Evolutionary conservation across 108 stramenopile species (phyloP).

Genomic region (Cyclotella kingstonii): DNA sequence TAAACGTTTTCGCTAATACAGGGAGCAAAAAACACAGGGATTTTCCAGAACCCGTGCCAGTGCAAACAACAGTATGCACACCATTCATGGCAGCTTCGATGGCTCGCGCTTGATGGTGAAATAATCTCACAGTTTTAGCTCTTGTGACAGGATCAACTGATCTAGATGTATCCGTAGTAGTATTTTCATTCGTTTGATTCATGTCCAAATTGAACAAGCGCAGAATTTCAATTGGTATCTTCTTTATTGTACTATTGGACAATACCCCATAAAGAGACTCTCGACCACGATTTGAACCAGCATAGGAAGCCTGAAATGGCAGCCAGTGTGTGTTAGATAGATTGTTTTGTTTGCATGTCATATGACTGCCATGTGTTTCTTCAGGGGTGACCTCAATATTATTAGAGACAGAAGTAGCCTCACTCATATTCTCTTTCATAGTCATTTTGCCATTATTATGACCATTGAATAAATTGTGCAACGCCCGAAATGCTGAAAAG

Average conservation of each 20-base stretch:
- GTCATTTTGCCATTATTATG: neutral
- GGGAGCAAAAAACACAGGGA: slow-evolving; percentile 82
- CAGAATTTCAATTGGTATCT: slow-evolving; percentile 21
- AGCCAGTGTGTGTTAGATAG: slow-evolving; percentile 25
- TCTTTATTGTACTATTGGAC: slow-evolving; percentile 20
- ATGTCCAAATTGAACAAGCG: slow-evolving; percentile 20
- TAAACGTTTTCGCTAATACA: slow-evolving; percentile 64
- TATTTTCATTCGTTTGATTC: neutral
- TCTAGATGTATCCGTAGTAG: neutral
- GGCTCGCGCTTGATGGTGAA: slow-evolving; percentile 81
- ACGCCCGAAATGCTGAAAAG: slow-evolving; percentile 19
- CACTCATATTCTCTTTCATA: neutral
- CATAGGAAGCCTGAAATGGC: slow-evolving; percentile 59
- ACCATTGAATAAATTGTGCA: slow-evolving; percentile 22
- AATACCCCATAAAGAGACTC: slow-evolving; percentile 35
- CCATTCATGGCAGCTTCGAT: slow-evolving; percentile 64
- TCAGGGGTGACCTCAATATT: neutral
- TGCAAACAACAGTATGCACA: slow-evolving; percentile 76
- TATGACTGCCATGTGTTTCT: neutral
- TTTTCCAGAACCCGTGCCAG: slow-evolving; percentile 90
- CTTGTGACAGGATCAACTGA: neutral
- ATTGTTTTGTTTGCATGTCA: neutral
- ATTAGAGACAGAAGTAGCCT: neutral
- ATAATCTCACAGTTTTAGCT: slow-evolving; percentile 38
- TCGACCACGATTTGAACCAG: slow-evolving; percentile 66